A percentile compares a stretch with the other conserved stretches of the same genome.
These are phyloP conservation scores for Evansstolkia leycettana DNA, from an alignment of 495 filamentous ascomycete species.

Conservation along the genomic window DNA sequence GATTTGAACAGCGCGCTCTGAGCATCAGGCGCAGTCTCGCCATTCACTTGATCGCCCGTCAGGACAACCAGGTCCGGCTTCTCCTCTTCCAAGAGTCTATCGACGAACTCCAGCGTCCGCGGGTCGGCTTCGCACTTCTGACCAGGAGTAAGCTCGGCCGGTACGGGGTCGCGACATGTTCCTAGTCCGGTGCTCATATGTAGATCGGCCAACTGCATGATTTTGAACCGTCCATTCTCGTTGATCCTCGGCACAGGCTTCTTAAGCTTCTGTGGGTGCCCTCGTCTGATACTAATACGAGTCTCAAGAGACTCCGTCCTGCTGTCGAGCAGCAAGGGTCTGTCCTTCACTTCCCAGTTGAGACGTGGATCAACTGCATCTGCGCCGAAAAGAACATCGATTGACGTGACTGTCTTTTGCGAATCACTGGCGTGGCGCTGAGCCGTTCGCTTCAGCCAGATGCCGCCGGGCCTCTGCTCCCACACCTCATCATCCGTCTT, in stretches of 20 bases:
- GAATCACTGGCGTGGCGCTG: conserved; percentile 71
- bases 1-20: conserved; percentile 92
- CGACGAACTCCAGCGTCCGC: conserved; percentile 82
- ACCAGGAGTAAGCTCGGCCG: conserved; percentile 48
- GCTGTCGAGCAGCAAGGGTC: conserved; percentile 52
- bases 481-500: conserved; percentile 51
- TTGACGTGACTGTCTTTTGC: conserved; percentile 60
- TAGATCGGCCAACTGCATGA: conserved; percentile 85
- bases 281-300: conserved; percentile 65
- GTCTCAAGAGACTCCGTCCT: conserved; percentile 49
- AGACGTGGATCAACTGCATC: conserved; percentile 83
- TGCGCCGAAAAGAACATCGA: conserved; percentile 87
- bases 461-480: conserved; percentile 66
- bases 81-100: conserved; percentile 72
- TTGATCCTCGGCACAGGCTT: conserved; percentile 63
- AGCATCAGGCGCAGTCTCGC: conserved; percentile 82
- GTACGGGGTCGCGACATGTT: conserved; percentile 69
- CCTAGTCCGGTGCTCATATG: conserved; percentile 87
- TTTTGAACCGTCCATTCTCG: conserved; percentile 91
- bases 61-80: conserved; percentile 84
- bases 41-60: conserved; percentile 90
- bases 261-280: conserved; percentile 41
- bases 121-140: conserved; percentile 83
- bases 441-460: conserved; percentile 78
- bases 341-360: conserved; percentile 67